phyloP scores from a whole-genome alignment of 2,329 filamentous ascomycete genomes.

The Xylariaceae sp. region DNA sequence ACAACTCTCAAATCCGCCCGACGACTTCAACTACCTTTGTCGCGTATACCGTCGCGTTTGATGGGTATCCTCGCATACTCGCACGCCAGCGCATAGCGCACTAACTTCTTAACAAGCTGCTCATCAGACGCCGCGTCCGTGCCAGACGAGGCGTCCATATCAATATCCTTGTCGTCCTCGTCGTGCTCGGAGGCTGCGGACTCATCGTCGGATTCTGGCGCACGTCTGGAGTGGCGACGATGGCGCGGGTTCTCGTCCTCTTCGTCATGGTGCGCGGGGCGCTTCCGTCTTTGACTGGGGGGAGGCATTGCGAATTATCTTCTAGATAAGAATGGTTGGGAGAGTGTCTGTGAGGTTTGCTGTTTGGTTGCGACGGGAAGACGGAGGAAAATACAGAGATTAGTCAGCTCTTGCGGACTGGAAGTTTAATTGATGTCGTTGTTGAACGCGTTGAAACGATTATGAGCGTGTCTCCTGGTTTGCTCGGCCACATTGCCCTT shows the following conservation, averaged over 20 bases:
- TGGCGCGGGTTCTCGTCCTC: constrained; percentile 31
- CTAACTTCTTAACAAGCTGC: constrained; percentile 59
- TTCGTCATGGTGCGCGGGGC: constrained; percentile 33
- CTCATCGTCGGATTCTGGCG: constrained; percentile 23
- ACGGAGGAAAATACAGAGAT: background rate
- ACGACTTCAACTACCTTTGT: constrained; percentile 47
- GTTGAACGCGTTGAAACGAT: background rate
- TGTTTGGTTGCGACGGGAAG: no score
- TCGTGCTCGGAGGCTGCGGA: constrained; percentile 33
- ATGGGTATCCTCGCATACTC: constrained; percentile 59
- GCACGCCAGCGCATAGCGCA: constrained; percentile 63
- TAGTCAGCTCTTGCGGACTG: background rate
- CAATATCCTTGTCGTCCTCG: constrained; percentile 8
- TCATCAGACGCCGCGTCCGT: constrained; percentile 35
- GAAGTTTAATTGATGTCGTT: background rate
- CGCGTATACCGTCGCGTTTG: constrained; percentile 56
- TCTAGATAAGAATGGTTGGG: background rate
- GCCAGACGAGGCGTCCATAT: constrained; percentile 19
- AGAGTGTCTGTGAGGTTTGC: no score
- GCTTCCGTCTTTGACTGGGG: constrained; percentile 29
- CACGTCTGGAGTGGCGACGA: constrained; percentile 25
- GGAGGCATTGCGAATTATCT: constrained; percentile 27
- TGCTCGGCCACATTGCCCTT: background rate
- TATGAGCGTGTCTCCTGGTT: background rate
- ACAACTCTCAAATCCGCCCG: background rate